These are phyloP conservation scores for Hypoxylon fuscum DNA, from an alignment of 495 filamentous ascomycete genomes.

Conservation along the genomic window DNA sequence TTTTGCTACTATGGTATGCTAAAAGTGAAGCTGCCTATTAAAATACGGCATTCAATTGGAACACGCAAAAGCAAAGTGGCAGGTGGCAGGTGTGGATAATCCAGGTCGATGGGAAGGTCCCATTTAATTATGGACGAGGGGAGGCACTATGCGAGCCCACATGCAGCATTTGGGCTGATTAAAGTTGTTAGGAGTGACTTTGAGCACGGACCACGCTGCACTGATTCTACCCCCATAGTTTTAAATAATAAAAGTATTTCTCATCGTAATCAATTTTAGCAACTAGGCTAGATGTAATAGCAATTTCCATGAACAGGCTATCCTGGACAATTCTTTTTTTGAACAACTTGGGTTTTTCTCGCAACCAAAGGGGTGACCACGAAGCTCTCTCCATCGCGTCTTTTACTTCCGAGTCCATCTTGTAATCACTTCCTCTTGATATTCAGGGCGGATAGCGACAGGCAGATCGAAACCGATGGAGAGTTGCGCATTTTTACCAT, in stretches of 20 bases:
- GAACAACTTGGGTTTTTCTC: conserved; percentile 40
- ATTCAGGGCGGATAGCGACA: conserved; percentile 28
- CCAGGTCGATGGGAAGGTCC: conserved; percentile 28
- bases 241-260: conserved; percentile 13
- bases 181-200: conserved; percentile 20
- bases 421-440: conserved; percentile 21
- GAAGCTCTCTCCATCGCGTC: conserved; percentile 40
- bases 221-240: neutral
- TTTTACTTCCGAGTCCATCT: conserved; percentile 18
- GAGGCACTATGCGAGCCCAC: conserved; percentile 36
- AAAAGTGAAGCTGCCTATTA: conserved; percentile 5
- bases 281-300: conserved; percentile 38
- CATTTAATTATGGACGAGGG: conserved; percentile 41
- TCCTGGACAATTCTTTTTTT: conserved; percentile 41
- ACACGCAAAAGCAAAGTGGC: conserved; percentile 29
- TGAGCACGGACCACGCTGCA: neutral
- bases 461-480: conserved; percentile 34
- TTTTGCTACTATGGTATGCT: conserved; percentile 7
- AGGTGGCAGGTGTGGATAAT: conserved; percentile 40
- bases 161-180: conserved; percentile 18
- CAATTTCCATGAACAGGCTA: conserved; percentile 41
- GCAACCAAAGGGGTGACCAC: conserved; percentile 33
- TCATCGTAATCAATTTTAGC: conserved; percentile 28
- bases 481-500: conserved; percentile 45
- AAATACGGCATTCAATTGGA: conserved; percentile 6